Base-by-base conservation (phyloP, 73 alveolate species). In the Blepharisma stoltei region DNA sequence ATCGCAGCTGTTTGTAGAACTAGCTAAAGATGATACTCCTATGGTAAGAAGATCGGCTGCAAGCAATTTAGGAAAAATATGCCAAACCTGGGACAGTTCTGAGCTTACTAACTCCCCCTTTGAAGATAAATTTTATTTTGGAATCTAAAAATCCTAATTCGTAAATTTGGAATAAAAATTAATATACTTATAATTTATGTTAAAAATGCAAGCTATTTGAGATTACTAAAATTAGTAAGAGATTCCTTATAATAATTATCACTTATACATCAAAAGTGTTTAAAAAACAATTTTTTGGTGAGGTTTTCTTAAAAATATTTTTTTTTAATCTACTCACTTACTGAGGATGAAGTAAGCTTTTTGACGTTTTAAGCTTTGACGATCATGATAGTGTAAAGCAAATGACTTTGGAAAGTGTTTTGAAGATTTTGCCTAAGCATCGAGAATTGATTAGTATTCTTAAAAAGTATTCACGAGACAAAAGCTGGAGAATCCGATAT, bases 41-140 rank as follows among this genome's bases (percentile, higher is more conserved):
- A 91, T 90, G 95, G 98, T 94, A 6, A 88, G 97, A 69, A 86
- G 98, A 54, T 93, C 97, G 0, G 87, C 89, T 1, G 96, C 98
- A 7, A 25, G 18, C 5, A 60, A 60, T 60, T 20, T 60, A 25
- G 46, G 73, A n/a, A 25, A 11, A 14, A 60, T 60, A 38, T 60
- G 73, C 46, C 14, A 11, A 14, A 60, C 23, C 23, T n/a, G 14
- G 11, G 14, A n/a, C 23, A 60, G 45, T 60, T 4, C 73, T 2
- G 73, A 60, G 23, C 23, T 60, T 8, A 38, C 67, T 75, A 47
- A n/a, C n/a, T n/a, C n/a, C n/a, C n/a, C 81, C 78, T 54, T 37
- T 85, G 6, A 83, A 85, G 37, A 77, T 81, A 78, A 11, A 70
- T 78, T 68, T 81, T 81, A 37, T 70, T 78, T 60, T 88, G 88